phyloP scores from a whole-genome alignment of 2,329 filamentous ascomycete species.

The Xylariales sp. region DNA sequence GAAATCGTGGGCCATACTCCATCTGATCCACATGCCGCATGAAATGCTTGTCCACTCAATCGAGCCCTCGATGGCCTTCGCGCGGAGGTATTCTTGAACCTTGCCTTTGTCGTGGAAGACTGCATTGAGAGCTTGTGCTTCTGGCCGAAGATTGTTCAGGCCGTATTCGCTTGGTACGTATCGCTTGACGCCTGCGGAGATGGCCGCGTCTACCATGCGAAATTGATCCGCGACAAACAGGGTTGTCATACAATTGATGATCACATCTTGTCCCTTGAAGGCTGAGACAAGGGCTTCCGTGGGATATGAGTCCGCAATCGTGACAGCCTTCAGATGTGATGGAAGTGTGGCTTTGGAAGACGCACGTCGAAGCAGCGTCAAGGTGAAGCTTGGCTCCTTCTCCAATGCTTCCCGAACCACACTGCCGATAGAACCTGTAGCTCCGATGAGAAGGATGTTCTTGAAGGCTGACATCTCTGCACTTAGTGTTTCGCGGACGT shows the following conservation, averaged over 20 bases:
- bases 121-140: slow-evolving; percentile 19
- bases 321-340: slow-evolving; percentile 16
- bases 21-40: slow-evolving; percentile 26
- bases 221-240: slow-evolving; percentile 35
- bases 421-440: slow-evolving; percentile 25
- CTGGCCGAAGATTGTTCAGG: slow-evolving; percentile 27
- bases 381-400: slow-evolving; percentile 20
- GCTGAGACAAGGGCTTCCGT: slow-evolving; percentile 17
- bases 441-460: slow-evolving; percentile 26
- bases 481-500: too few species aligned
- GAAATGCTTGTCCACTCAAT: slow-evolving; percentile 28
- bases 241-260: slow-evolving; percentile 38
- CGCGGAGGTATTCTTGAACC: slow-evolving; percentile 22
- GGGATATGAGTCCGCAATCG: slow-evolving; percentile 24
- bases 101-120: slow-evolving; percentile 25
- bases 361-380: slow-evolving; percentile 23
- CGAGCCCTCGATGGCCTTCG: slow-evolving; percentile 16
- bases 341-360: slow-evolving; percentile 21
- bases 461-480: slow-evolving; percentile 20
- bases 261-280: slow-evolving; percentile 22
- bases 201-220: slow-evolving; percentile 49
- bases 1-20: slow-evolving; percentile 22
- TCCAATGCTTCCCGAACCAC: slow-evolving; percentile 22
- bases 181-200: slow-evolving; percentile 48
- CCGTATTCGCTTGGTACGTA: slow-evolving; percentile 52